These are phyloP conservation scores for Candida orba DNA, from an alignment of 805 yeast species.

Conservation along the genomic window DNA sequence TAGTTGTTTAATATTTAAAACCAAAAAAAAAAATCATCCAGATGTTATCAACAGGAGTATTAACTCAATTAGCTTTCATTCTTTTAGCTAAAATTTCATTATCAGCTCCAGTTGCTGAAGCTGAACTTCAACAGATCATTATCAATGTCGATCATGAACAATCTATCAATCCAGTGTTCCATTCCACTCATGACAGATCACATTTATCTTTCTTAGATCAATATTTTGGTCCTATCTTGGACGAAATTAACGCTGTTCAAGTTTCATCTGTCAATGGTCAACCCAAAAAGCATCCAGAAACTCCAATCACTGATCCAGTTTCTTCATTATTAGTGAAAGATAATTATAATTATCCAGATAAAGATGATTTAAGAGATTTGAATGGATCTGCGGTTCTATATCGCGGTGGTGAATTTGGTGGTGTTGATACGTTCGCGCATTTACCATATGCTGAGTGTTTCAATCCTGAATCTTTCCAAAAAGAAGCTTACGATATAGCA, in stretches of 20 bases:
- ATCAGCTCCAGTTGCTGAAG: constrained; percentile 19
- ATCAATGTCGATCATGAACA: constrained; percentile 17
- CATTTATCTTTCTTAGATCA: constrained; percentile 28
- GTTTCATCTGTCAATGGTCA: constrained; percentile 17
- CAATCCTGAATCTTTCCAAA: constrained; percentile 30
- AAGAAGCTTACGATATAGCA: constrained; percentile 37
- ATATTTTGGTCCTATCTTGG: constrained; percentile 29
- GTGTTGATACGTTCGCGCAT: constrained; percentile 50
- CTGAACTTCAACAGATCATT: constrained; percentile 19
- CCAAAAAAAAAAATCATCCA: too few species aligned
- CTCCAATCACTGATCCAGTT: constrained; percentile 24
- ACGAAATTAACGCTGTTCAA: constrained; percentile 21
- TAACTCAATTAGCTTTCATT: constrained; percentile 11
- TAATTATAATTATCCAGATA: constrained; percentile 29
- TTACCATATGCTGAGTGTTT: constrained; percentile 41
- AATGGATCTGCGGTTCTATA: constrained; percentile 32
- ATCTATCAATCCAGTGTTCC: neutral
- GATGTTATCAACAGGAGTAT: constrained; percentile 17
- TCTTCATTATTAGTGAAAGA: constrained; percentile 27
- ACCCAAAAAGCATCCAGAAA: constrained; percentile 22
- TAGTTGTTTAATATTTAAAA: too few species aligned
- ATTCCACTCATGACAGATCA: constrained; percentile 6
- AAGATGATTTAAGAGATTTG: constrained; percentile 32
- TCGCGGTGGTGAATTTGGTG: constrained; percentile 42
- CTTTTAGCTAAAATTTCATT: constrained; percentile 6